phyloP scores from a whole-genome alignment of 805 yeast species.

The Metschnikowia santaceciliae region DNA sequence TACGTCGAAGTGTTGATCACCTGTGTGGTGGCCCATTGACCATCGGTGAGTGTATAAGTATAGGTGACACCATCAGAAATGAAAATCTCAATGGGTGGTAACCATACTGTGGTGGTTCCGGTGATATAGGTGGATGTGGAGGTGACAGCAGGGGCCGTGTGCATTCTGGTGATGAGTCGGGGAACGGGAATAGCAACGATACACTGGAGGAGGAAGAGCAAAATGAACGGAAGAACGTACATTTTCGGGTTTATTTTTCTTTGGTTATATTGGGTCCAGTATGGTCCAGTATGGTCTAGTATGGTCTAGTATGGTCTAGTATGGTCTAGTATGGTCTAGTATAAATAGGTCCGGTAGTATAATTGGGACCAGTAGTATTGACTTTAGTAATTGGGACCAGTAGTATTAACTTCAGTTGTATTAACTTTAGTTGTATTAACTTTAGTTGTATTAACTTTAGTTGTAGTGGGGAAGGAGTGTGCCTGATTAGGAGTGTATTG shows the following conservation, averaged over 20 bases:
- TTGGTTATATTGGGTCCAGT: neutral
- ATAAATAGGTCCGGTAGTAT: too few relatives aligned
- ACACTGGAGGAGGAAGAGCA: constrained; percentile 18
- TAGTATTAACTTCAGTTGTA: too few relatives aligned
- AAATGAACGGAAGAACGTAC: constrained; percentile 5
- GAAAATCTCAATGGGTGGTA: constrained; percentile 51
- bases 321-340: too few relatives aligned
- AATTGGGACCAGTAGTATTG: too few relatives aligned
- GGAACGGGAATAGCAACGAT: constrained; percentile 35
- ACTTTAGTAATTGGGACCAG: too few relatives aligned
- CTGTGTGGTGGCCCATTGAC: constrained; percentile 30
- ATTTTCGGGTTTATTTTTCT: neutral
- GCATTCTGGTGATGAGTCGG: constrained; percentile 47
- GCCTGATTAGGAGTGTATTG: too few relatives aligned
- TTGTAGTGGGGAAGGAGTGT: too few relatives aligned
- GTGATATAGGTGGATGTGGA: constrained; percentile 39
- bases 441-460: too few relatives aligned
- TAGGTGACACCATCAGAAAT: constrained; percentile 50
- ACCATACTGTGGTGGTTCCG: constrained; percentile 45
- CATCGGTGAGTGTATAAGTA: constrained; percentile 40
- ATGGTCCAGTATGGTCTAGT: too few relatives aligned
- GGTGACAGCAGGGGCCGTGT: constrained; percentile 54
- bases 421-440: too few relatives aligned
- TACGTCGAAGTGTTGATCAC: constrained; percentile 31
- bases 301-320: too few relatives aligned